Conservation (phyloP, 2,329 filamentous ascomycete species). For the Rhynchosporium graminicola region DNA sequence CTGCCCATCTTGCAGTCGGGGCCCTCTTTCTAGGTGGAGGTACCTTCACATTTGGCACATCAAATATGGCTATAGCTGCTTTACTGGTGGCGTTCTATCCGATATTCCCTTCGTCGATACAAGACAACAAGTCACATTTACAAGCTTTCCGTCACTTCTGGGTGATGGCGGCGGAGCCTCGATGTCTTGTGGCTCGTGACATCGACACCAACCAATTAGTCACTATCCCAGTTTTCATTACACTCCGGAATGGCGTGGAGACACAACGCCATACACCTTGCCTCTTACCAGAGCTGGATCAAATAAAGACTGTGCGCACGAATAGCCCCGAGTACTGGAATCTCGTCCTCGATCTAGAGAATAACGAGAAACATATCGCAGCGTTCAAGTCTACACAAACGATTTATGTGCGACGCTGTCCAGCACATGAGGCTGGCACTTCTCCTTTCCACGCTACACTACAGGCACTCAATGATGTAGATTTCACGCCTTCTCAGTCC, state of each 20-base stretch:
- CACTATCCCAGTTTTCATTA: slow-evolving; percentile 67
- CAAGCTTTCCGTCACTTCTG: slow-evolving; percentile 97
- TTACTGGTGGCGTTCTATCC: slow-evolving; percentile 93
- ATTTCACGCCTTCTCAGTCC: slow-evolving; percentile 48
- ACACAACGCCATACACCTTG: slow-evolving; percentile 41
- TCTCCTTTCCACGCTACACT: slow-evolving; percentile 64
- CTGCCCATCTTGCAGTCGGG: slow-evolving; percentile 88
- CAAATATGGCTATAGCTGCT: slow-evolving; percentile 80
- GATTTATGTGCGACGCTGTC: slow-evolving; percentile 62
- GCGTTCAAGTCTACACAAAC: slow-evolving; percentile 63
- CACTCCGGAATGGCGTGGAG: slow-evolving; percentile 34
- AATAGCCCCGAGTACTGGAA: slow-evolving; percentile 64
- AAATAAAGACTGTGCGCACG: slow-evolving; percentile 51
- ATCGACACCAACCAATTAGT: slow-evolving; percentile 81
- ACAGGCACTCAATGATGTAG: slow-evolving; percentile 61
- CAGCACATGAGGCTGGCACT: slow-evolving; percentile 54
- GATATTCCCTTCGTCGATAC: slow-evolving; percentile 82
- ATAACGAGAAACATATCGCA: slow-evolving; percentile 55
- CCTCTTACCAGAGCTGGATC: slow-evolving; percentile 49
- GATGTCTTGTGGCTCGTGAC: slow-evolving; percentile 87
- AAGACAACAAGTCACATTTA: slow-evolving; percentile 92
- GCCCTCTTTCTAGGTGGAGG: slow-evolving; percentile 90
- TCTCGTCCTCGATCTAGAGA: slow-evolving; percentile 64
- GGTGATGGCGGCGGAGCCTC: slow-evolving; percentile 87
- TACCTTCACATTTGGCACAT: slow-evolving; percentile 87